Percentiles rank a stretch among this genome's conserved stretches.
Conservation (phyloP, 257 asterid genomes). For the Salvia miltiorrhiza region DNA sequence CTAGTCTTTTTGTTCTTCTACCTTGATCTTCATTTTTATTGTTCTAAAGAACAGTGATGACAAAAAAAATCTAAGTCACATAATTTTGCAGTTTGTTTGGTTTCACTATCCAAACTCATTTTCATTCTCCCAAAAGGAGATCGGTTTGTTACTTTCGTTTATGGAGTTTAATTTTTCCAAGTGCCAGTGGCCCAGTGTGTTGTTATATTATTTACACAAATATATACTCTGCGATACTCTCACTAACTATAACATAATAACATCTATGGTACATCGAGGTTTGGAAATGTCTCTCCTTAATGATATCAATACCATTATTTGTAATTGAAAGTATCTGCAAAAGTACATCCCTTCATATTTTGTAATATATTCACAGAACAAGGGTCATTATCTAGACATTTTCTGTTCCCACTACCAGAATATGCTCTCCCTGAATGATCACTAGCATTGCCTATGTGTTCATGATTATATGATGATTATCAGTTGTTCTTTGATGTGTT, state of each 20-base stretch:
- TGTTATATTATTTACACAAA: background rate
- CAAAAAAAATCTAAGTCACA: background rate
- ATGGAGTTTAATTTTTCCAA: background rate
- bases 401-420: background rate
- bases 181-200: background rate
- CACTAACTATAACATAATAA: background rate
- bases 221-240: background rate
- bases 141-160: background rate
- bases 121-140: background rate
- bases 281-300: background rate
- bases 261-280: background rate
- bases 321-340: background rate
- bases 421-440: background rate
- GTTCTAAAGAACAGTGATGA: background rate
- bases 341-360: background rate
- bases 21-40: background rate
- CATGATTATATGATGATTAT: background rate
- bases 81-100: background rate
- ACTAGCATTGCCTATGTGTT: background rate
- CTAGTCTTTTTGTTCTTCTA: background rate
- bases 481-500: slow-evolving; percentile 15
- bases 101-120: background rate
- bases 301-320: background rate
- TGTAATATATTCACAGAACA: background rate
- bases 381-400: background rate